These are phyloP conservation scores for Capsicum pubescens DNA, from an alignment of 257 asterid species.

Conservation along the genomic window DNA sequence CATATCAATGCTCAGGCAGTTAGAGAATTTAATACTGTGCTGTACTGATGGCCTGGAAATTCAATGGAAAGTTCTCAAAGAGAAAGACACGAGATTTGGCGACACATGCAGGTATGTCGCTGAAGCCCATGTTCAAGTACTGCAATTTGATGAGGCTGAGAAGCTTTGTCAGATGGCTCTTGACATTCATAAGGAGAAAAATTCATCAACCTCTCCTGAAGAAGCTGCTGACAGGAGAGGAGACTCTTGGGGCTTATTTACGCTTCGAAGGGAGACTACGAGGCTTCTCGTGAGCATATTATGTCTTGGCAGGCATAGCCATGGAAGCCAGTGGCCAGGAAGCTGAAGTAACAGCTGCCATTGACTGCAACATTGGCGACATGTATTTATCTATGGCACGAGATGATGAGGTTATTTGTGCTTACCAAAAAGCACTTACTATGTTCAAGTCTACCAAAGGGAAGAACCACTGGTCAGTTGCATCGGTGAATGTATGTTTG, in stretches of 20 bases:
- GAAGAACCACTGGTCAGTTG: no score
- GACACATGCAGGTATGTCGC: slow-evolving; percentile 64
- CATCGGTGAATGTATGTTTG: no score
- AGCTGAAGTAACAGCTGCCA: slow-evolving; percentile 65
- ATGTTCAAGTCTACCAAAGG: slow-evolving; percentile 56
- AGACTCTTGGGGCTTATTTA: slow-evolving; percentile 83
- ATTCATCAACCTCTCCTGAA: slow-evolving; percentile 58
- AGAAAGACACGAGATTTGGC: no score
- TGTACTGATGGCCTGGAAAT: no score
- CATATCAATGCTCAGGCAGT: no score
- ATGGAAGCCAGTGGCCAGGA: slow-evolving; percentile 71
- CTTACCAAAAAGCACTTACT: slow-evolving; percentile 80
- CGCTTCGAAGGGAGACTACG: slow-evolving; percentile 81
- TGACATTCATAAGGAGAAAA: slow-evolving; percentile 60
- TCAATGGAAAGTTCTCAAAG: no score
- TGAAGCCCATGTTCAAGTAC: slow-evolving; percentile 92
- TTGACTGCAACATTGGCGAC: slow-evolving; percentile 88
- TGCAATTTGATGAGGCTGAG: slow-evolving; percentile 90
- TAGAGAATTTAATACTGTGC: no score
- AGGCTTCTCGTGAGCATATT: slow-evolving; percentile 79
- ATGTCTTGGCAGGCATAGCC: slow-evolving; percentile 85
- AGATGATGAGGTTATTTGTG: slow-evolving; percentile 75
- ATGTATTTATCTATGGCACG: slow-evolving; percentile 70
- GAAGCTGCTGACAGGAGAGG: slow-evolving; percentile 77
- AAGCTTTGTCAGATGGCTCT: slow-evolving; percentile 63